A percentile compares a stretch with the other conserved stretches of the same genome.
phyloP scores from a whole-genome alignment of 768 basidiomycete species.

The Cytidiella melzeri region DNA sequence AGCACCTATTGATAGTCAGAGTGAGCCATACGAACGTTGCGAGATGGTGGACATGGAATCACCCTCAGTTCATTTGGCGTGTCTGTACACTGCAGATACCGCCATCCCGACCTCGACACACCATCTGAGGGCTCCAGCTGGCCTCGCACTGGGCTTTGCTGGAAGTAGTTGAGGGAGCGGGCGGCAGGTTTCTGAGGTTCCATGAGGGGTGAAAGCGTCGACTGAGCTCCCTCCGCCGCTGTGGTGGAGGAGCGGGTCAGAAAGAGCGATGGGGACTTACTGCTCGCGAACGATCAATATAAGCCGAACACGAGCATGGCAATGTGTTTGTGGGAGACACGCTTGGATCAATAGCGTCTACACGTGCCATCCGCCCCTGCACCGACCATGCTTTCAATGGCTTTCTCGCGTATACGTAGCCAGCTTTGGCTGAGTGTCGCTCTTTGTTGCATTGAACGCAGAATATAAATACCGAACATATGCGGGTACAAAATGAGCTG shows the following conservation, averaged over 20 bases:
- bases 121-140: constrained; percentile 66
- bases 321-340: not conserved
- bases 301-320: constrained; percentile 4
- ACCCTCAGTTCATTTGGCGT: constrained; percentile 74
- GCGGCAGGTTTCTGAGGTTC: constrained; percentile 14
- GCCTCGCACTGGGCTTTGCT: constrained; percentile 63
- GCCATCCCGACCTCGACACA: constrained; percentile 48
- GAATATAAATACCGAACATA: too few relatives aligned
- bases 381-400: not conserved
- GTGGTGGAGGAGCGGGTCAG: constrained; percentile 3
- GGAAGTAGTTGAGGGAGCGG: constrained; percentile 44
- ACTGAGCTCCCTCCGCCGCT: constrained; percentile 6
- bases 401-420: not conserved
- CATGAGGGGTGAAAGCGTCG: constrained; percentile 16
- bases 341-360: not conserved
- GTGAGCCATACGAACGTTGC: constrained; percentile 5
- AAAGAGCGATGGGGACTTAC: not conserved
- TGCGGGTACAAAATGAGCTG: too few relatives aligned
- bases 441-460: too few relatives aligned
- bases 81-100: constrained; percentile 72
- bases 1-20: constrained; percentile 45
- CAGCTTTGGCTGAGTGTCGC: not conserved
- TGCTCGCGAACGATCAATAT: not conserved
- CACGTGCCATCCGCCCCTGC: not conserved
- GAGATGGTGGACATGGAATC: not conserved